Percentiles rank a stretch among this genome's conserved stretches.
Evolutionary conservation across 192 early-diverging fungal species (phyloP).

Genomic region (Podila minutissima): DNA sequence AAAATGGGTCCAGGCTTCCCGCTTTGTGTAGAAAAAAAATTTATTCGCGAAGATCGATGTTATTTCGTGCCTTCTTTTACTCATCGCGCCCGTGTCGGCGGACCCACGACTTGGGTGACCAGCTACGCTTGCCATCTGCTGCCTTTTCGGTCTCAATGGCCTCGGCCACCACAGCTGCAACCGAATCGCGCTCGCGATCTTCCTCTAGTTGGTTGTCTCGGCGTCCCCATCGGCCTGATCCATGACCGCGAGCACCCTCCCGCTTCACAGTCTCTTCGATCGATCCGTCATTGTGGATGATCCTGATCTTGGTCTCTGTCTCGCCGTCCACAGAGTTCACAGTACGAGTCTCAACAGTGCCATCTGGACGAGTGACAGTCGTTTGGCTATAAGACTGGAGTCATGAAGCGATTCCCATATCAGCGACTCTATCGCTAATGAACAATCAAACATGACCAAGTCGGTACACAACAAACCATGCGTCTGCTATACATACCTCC

Average conservation of each 20-base stretch:
- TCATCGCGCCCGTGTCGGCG: conserved; percentile 21
- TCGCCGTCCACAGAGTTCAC: conserved; percentile 35
- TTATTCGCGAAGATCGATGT: neutral
- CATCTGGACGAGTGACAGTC: conserved; percentile 40
- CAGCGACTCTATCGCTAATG: neutral
- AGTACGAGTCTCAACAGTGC: conserved; percentile 22
- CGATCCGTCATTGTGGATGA: conserved; percentile 28
- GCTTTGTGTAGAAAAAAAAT: neutral
- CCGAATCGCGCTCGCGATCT: conserved; percentile 19
- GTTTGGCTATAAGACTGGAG: conserved; percentile 34
- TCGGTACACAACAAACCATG: neutral
- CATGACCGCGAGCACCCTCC: neutral
- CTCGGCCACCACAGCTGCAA: conserved; percentile 20
- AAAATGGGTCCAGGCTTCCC: neutral
- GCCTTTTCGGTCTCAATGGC: conserved; percentile 10
- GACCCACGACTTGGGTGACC: conserved; percentile 33
- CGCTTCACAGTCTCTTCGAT: conserved; percentile 33
- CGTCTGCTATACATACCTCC: conserved; percentile 15
- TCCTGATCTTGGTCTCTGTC: conserved; percentile 35
- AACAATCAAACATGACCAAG: neutral
- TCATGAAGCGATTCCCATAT: neutral
- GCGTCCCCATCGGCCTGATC: conserved; percentile 12
- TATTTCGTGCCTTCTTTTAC: neutral
- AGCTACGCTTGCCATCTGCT: conserved; percentile 14
- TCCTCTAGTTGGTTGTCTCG: conserved; percentile 2